These are phyloP conservation scores for Artomyces pyxidatus DNA, from an alignment of 768 basidiomycete species.

Conservation along the genomic window DNA sequence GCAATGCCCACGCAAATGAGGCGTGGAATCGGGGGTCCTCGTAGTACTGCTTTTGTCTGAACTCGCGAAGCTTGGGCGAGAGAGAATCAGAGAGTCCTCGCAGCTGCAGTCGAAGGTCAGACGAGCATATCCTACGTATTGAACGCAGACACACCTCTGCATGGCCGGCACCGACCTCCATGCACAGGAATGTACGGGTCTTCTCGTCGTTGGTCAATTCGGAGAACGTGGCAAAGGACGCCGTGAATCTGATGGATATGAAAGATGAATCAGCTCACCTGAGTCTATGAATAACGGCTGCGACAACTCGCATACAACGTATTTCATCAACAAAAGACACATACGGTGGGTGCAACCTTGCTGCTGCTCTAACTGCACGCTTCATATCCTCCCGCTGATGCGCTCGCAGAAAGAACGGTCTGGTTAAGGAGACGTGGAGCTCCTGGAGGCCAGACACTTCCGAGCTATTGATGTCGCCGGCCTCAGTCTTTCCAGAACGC, in stretches of 20 bases:
- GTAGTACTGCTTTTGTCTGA: conserved; percentile 80
- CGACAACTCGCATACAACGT: background rate
- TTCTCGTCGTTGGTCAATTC: conserved; percentile 73
- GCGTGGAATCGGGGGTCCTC: conserved; percentile 75
- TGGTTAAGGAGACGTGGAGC: conserved; percentile 80
- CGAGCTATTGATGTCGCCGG: conserved; percentile 7
- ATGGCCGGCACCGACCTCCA: conserved; percentile 83
- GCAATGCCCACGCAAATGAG: conserved; percentile 82
- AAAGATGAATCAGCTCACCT: conserved; percentile 3
- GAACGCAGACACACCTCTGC: conserved; percentile 43
- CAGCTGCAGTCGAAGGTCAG: conserved; percentile 40
- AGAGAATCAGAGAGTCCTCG: conserved; percentile 45
- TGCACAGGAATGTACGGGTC: conserved; percentile 70
- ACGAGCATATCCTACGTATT: background rate
- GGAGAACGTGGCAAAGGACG: conserved; percentile 66
- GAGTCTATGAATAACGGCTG: background rate
- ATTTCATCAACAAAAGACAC: conserved; percentile 17
- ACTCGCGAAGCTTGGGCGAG: conserved; percentile 43
- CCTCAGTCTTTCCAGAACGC: background rate
- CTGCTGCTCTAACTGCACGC: conserved; percentile 45
- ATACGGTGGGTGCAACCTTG: conserved; percentile 40
- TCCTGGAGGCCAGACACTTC: conserved; percentile 26
- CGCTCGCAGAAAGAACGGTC: conserved; percentile 70
- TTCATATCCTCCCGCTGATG: conserved; percentile 75
- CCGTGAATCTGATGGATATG: conserved; percentile 43